Conservation (phyloP, 176 grass and related monocot genomes). For the Calamus simplicifolius region DNA sequence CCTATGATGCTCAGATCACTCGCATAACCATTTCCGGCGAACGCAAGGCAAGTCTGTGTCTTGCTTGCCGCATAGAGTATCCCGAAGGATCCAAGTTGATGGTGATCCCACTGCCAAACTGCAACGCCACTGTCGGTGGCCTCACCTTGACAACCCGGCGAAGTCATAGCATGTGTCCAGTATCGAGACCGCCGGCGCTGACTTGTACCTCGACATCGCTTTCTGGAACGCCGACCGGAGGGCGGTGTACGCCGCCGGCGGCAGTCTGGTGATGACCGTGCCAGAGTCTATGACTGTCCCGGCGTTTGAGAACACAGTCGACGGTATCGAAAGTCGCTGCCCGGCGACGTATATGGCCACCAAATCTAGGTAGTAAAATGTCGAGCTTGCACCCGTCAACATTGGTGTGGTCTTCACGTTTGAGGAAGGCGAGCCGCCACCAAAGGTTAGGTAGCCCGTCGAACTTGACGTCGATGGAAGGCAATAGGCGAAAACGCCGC, state of each 20-base stretch:
- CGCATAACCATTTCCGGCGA: not conserved
- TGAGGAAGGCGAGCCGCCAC: not conserved
- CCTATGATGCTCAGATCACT: not conserved
- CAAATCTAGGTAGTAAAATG: constrained; percentile 70
- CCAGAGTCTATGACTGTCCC: constrained; percentile 77
- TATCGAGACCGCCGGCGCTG: constrained; percentile 17
- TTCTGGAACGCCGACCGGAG: constrained; percentile 37
- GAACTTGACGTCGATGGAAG: constrained; percentile 31
- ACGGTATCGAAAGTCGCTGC: constrained; percentile 15
- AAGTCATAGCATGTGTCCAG: constrained; percentile 70
- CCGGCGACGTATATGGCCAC: constrained; percentile 48
- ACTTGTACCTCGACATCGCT: constrained; percentile 37
- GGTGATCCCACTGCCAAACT: not conserved
- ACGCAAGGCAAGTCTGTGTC: not conserved
- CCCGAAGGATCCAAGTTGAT: not conserved
- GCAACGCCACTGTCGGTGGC: not conserved
- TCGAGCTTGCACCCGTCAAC: constrained; percentile 18
- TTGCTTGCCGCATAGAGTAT: not conserved
- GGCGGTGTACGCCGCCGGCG: constrained; percentile 44
- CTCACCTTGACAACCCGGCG: not conserved
- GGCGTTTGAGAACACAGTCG: constrained; percentile 29
- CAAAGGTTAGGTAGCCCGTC: constrained; percentile 61
- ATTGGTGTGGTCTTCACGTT: constrained; percentile 54
- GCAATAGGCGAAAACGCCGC: constrained; percentile 69
- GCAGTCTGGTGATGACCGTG: constrained; percentile 80